Percentiles rank a stretch among this genome's conserved stretches.
These are phyloP conservation scores for Fusarium sp. DNA, from an alignment of 2,329 filamentous ascomycete species.

Conservation along the genomic window DNA sequence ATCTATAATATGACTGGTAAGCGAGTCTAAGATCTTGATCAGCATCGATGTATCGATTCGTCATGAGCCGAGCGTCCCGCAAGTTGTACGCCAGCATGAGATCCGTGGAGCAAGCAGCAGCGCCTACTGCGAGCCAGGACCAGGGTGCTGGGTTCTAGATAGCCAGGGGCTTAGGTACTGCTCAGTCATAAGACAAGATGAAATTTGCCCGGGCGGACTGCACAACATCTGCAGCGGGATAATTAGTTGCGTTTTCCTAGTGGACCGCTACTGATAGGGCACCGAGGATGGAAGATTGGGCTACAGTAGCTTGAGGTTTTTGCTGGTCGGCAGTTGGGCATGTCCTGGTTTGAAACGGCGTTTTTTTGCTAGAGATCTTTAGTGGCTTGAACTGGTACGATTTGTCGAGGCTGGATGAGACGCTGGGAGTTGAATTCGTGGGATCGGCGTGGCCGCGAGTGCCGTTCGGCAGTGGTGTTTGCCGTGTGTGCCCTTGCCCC, in stretches of 20 bases:
- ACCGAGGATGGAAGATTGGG: not conserved
- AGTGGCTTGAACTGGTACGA: not conserved
- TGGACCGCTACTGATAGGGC: constrained; percentile 1
- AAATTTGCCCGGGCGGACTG: not conserved
- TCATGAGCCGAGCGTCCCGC: constrained; percentile 4
- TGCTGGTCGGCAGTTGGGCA: not conserved
- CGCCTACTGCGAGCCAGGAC: not conserved
- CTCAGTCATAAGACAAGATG: not conserved
- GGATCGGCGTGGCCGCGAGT: not conserved
- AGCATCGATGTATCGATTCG: not conserved
- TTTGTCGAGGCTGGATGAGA: not conserved
- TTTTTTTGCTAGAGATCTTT: not conserved
- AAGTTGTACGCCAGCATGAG: not conserved
- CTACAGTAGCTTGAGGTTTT: not conserved
- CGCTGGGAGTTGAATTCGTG: not conserved
- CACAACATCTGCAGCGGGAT: not conserved
- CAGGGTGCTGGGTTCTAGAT: not conserved
- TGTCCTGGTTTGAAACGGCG: not conserved
- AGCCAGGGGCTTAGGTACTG: not conserved
- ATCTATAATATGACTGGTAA: not conserved
- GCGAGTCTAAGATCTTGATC: not conserved
- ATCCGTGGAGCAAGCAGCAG: not conserved
- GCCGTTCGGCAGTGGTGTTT: constrained; percentile 5
- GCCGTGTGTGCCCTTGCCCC: not conserved
- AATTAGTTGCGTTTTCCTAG: not conserved